These are phyloP conservation scores for Arctostaphylos glauca DNA, from an alignment of 148 eudicot genomes.

Conservation along the genomic window DNA sequence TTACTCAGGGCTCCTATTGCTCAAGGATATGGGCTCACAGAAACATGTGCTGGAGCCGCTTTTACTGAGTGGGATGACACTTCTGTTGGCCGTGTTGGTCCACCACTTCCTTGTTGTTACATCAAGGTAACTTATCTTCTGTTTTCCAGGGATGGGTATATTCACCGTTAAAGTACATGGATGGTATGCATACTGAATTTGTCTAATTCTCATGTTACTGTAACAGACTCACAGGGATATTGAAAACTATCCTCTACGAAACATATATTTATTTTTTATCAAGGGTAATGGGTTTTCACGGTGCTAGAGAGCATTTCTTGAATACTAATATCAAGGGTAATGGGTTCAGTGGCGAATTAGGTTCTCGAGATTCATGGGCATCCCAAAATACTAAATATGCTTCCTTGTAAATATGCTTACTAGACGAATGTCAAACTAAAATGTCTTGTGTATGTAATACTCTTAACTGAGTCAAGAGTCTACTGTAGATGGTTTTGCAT, in stretches of 20 bases:
- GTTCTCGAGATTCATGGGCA: neutral
- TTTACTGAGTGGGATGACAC: conserved; percentile 87
- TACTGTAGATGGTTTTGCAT: neutral
- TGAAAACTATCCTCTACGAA: neutral
- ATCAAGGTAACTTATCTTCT: conserved; percentile 58
- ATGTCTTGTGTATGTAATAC: neutral
- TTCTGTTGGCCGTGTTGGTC: conserved; percentile 96
- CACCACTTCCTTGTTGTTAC: conserved; percentile 88
- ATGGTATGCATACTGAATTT: neutral
- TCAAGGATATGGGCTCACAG: conserved; percentile 96
- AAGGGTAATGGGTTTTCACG: neutral
- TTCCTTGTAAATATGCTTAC: neutral
- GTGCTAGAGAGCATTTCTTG: neutral
- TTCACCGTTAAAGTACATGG: neutral
- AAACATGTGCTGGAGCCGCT: conserved; percentile 96
- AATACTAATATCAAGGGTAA: neutral
- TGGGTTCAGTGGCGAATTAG: neutral
- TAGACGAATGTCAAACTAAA: neutral
- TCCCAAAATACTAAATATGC: neutral
- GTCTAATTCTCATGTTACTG: neutral
- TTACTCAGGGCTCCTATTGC: conserved; percentile 82
- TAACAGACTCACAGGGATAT: neutral
- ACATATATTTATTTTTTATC: neutral
- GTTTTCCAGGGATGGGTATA: neutral
- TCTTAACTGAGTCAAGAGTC: neutral